Base-by-base conservation (phyloP, 768 basidiomycete species). In the Calocybe cyanea region DNA sequence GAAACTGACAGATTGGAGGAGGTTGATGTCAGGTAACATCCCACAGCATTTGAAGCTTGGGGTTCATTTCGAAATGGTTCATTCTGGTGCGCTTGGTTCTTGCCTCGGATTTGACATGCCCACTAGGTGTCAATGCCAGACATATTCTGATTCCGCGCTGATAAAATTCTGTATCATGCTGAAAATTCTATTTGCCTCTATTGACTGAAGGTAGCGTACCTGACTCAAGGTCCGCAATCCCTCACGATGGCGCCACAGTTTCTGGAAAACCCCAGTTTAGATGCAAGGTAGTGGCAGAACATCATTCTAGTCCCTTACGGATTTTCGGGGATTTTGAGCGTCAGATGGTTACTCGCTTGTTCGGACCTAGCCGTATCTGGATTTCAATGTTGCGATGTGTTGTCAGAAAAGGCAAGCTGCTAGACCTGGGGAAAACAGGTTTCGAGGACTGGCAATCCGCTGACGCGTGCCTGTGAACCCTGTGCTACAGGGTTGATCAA, bases 301-400 rank as follows among this genome's bases (percentile, higher is more conserved):
- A 68, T 67, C 63, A 64, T 56, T 53, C 57, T 60, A 49, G 53
- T 56, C 52, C 54, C 54, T 54, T 56, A 54, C 50, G 46, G 55
- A 58, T 58, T 53, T 48, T 59, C 64, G 61, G 62, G 64, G 63
- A 58, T 55, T 64, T 65, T 65, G 61, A 63, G 64, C 60, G 63
- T 62, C 57, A 57, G 56, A 52, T 63, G 53, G 52, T 60, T 55
- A 51, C 59, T 60, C 50, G 62, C 64, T 62, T 62, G 57, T 65
- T 69, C 67, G 64, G 66, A 58, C 70, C 70, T 76, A 69, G 71
- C 73, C 70, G 71, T 68, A 76, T 66, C 61, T 60, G 69, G 72
- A 65, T 71, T 63, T 59, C 68, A 64, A 67, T 68, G 73, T 70
- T 72, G 69, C 71, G n/a, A n/a, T n/a, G 73, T 38, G 67, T 59